phyloP scores from a whole-genome alignment of 768 basidiomycete species.

The Phlegmacium glaucopus region DNA sequence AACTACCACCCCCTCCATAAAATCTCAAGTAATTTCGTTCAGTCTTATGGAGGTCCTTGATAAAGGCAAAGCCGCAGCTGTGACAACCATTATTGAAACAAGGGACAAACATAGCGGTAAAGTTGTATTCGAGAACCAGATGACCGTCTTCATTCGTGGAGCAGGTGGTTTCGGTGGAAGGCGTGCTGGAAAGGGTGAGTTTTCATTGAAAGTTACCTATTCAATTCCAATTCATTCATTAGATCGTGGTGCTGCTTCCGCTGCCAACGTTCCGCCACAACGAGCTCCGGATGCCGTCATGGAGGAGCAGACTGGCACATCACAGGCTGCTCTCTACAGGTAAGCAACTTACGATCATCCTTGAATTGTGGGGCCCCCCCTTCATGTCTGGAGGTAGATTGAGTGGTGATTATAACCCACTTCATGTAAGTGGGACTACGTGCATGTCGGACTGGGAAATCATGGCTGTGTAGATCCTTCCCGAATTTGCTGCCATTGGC shows the following conservation, averaged over 20 bases:
- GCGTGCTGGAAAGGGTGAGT: conserved; percentile 69
- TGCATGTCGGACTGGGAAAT: background rate
- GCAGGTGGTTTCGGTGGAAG: conserved; percentile 96
- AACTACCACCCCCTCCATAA: background rate
- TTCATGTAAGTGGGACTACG: conserved; percentile 57
- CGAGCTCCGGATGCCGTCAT: conserved; percentile 81
- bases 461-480: conserved; percentile 65
- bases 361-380: background rate
- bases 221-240: too few relatives aligned
- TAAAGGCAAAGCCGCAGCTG: conserved; percentile 92
- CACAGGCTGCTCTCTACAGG: conserved; percentile 93
- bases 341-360: conserved; percentile 29
- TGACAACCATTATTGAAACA: conserved; percentile 76
- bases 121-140: conserved; percentile 88
- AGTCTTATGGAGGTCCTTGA: conserved; percentile 66
- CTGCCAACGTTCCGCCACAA: conserved; percentile 75
- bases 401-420: conserved; percentile 89
- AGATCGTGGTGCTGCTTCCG: conserved; percentile 91
- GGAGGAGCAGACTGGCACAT: conserved; percentile 80
- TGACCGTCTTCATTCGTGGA: conserved; percentile 89
- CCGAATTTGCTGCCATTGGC: conserved; percentile 92
- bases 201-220: background rate
- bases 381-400: conserved; percentile 40
- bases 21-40: background rate
- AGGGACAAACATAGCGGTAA: conserved; percentile 76